Base-by-base conservation (phyloP, 2,329 filamentous ascomycete species). In the Ceratocystis cubensis region DNA sequence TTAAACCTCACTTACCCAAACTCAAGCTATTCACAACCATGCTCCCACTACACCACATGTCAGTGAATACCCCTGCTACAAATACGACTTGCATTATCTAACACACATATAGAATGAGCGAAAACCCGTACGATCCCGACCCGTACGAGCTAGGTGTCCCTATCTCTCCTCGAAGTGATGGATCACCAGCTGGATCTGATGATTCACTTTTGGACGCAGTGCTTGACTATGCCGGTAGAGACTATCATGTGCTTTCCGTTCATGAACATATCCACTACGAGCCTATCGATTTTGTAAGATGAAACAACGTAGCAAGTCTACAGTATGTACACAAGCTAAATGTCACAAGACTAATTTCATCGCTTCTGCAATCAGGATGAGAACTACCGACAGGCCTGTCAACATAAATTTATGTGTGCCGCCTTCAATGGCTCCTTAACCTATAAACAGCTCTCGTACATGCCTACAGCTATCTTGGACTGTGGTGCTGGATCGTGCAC, bases 401-500 rank as follows among this genome's bases (percentile, higher is more conserved):
- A 65, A n/a, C 66, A 68, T 13, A n/a, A 53, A 8, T 64, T 68
- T 7, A 59, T 65, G n/a, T 20, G 48, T 5, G 25, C n/a, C 15
- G 66, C 57, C 25, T 68, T 57, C 25, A 50, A 68, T 6, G 63
- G 61, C 3, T 30, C 22, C 3, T 46, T 65, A 17, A 44, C 65
- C 25, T 56, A 65, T 13, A 41, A 33, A 1, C 64, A 64, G 13
- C 28, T 65, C 17, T n/a, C 37, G n/a, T 41, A 64, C 10, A 41
- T 41, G 13, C 66, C 63, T 13, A 17, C 28, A 8, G 2, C 33
- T 4, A 65, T 68, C n/a, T 44, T 68, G 33, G 66, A 68, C 48
- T 68, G 64, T 17, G 66, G 66, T n/a, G 48, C 66, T 1, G 66
- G 66, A 1, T 57, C 66, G 22, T 68, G 66, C 22, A 62, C 57